Conservation (phyloP, 2,329 filamentous ascomycete genomes). For the Xylariaceae sp. region DNA sequence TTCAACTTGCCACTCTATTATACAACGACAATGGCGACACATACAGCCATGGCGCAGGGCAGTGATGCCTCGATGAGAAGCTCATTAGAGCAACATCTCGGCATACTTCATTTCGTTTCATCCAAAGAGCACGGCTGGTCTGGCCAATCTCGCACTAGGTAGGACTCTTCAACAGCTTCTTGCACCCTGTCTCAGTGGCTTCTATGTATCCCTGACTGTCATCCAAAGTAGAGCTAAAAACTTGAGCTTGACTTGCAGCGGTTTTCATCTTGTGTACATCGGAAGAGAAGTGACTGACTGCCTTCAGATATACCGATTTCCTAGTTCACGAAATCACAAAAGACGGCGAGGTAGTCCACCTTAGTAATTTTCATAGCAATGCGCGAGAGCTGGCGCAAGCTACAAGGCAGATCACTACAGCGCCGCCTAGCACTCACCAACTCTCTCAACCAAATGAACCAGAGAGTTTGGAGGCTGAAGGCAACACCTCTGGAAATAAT, state of each 20-base stretch:
- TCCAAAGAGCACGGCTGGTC: slow-evolving; percentile 49
- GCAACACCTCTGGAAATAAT: background rate
- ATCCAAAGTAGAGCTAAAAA: too few relatives aligned
- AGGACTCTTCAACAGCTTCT: slow-evolving; percentile 22
- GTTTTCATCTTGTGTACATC: background rate
- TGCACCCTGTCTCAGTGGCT: background rate
- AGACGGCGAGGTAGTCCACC: slow-evolving; percentile 76
- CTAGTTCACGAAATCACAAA: slow-evolving; percentile 86
- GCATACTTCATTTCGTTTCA: slow-evolving; percentile 50
- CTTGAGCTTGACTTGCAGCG: too few relatives aligned
- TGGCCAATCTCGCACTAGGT: slow-evolving; percentile 53
- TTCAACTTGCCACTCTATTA: background rate
- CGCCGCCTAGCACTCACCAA: slow-evolving; percentile 1
- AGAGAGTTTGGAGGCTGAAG: background rate
- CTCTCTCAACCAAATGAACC: slow-evolving; percentile 1
- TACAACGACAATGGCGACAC: slow-evolving; percentile 39
- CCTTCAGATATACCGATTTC: slow-evolving; percentile 81
- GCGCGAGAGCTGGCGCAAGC: slow-evolving; percentile 34
- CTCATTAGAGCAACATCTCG: slow-evolving; percentile 43
- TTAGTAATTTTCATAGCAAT: slow-evolving; percentile 56
- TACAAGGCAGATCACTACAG: slow-evolving; percentile 16
- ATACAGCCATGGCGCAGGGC: slow-evolving; percentile 45
- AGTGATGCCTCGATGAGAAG: slow-evolving; percentile 40
- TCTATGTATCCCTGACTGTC: too few relatives aligned
- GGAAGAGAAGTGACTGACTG: slow-evolving; percentile 20